Conservation (phyloP, 495 filamentous ascomycete genomes). For the Cercophora sp. region DNA sequence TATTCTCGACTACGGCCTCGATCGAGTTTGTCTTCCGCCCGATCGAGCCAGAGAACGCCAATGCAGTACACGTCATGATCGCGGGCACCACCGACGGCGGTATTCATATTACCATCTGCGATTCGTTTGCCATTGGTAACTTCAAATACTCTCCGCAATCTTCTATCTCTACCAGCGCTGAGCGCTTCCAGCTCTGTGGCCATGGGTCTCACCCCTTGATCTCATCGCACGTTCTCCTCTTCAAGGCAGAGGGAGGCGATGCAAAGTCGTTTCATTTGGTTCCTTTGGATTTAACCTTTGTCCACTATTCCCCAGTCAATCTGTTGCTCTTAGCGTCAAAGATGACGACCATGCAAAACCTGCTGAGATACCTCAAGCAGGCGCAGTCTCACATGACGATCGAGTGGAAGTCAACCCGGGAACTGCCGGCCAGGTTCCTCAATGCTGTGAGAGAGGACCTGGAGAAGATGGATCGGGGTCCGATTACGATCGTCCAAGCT, state of each 20-base stretch:
- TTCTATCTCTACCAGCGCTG: background rate
- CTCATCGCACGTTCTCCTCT: slow-evolving; percentile 72
- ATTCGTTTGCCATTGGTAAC: slow-evolving; percentile 80
- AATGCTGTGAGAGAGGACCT: slow-evolving; percentile 67
- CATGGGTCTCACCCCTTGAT: slow-evolving; percentile 71
- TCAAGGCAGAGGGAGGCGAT: slow-evolving; percentile 33
- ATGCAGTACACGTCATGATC: slow-evolving; percentile 77
- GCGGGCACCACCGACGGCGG: slow-evolving; percentile 72
- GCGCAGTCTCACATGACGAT: slow-evolving; percentile 67
- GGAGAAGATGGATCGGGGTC: slow-evolving; percentile 32
- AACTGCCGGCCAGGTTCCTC: slow-evolving; percentile 73
- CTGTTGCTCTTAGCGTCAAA: slow-evolving; percentile 80
- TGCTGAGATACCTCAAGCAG: slow-evolving; percentile 77
- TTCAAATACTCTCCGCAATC: slow-evolving; percentile 39
- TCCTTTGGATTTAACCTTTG: slow-evolving; percentile 78
- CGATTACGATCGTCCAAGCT: slow-evolving; percentile 61
- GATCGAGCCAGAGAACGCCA: slow-evolving; percentile 55
- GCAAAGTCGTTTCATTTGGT: slow-evolving; percentile 53
- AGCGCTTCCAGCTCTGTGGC: slow-evolving; percentile 39
- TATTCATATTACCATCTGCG: slow-evolving; percentile 83
- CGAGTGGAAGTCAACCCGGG: slow-evolving; percentile 78
- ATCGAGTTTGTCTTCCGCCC: slow-evolving; percentile 69
- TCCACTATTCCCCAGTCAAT: slow-evolving; percentile 73
- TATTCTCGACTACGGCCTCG: slow-evolving; percentile 64
- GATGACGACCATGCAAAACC: slow-evolving; percentile 78